Base-by-base conservation (phyloP, 441 rosid species). In the Flueggea neowawraea region DNA sequence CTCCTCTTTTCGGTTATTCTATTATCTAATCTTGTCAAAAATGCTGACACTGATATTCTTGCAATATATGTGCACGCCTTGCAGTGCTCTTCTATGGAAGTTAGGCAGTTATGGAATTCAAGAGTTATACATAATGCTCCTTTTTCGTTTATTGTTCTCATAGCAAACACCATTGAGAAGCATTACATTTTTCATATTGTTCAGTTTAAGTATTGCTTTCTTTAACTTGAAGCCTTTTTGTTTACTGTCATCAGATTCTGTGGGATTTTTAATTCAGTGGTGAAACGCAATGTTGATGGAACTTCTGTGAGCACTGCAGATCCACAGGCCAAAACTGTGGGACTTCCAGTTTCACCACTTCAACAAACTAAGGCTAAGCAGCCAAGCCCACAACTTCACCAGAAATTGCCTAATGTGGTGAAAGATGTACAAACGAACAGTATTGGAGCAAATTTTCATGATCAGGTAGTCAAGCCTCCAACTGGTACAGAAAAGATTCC, bases 211-310 rank as follows among this genome's bases (percentile, higher is more conserved):
- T 22, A 22, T 22, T 60, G 51, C 43, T 45, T 56, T n/a, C 28
- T 50, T 54, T 50, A 70, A 17, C 70, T 52, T 56, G 54, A 69
- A 45, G 28, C 31, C 51, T 55, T 10, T 31, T 17, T 57, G 6
- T 57, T 41, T 36, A 12, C 62, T 55, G 41, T 65, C 12, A 58
- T 66, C 86, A 94, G 98, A 84, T 87, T 87, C 61, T 80, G 93
- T 84, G 90, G 86, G 55, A 73, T 94, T 69, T 70, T 78, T 63
- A 83, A 86, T 72, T 79, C 90, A 54, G 79, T 75, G 73, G 83
- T 85, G 39, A 82, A 76, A 74, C 83, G 85, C 71, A 69, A 71
- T 61, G 62, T 73, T 52, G 88, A 76, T 57, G 79, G 82, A 75
- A 54, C 66, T 51, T 41, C 75, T 63, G 68, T 60, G 39, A 75